A percentile compares a stretch with the other conserved stretches of the same genome.
Evolutionary conservation across 73 alveolate genomes (phyloP).

Genomic region (Paramecium tetraurelia): DNA sequence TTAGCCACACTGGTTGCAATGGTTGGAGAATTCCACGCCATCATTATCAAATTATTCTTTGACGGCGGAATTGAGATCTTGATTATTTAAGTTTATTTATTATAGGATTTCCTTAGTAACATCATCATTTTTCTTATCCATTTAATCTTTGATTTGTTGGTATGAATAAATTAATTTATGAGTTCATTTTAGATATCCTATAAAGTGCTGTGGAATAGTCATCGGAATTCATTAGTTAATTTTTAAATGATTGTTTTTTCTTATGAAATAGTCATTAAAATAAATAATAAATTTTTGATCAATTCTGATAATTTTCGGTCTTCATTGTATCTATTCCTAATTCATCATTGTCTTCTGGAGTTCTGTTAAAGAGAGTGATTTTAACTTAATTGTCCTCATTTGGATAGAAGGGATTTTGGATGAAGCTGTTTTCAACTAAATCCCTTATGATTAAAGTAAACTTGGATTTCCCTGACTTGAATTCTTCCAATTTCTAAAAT

Average conservation of each 20-base stretch:
- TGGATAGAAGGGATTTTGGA: slow-evolving; percentile 88
- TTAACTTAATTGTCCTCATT: slow-evolving; percentile 83
- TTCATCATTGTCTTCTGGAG: slow-evolving; percentile 95
- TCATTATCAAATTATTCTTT: slow-evolving; percentile 61
- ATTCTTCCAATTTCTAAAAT: slow-evolving; percentile 75
- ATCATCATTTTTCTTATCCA: background rate
- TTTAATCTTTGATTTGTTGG: background rate
- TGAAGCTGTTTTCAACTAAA: slow-evolving; percentile 95
- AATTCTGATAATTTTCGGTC: slow-evolving; percentile 77
- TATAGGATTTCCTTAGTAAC: background rate
- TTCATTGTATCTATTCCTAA: slow-evolving; percentile 96
- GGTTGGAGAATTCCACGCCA: slow-evolving; percentile 54
- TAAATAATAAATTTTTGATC: background rate
- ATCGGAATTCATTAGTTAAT: background rate
- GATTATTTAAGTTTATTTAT: background rate
- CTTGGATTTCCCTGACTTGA: slow-evolving; percentile 69
- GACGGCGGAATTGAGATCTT: background rate
- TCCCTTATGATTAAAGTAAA: slow-evolving; percentile 92
- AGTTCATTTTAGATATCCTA: background rate
- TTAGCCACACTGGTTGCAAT: slow-evolving; percentile 67
- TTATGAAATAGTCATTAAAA: background rate
- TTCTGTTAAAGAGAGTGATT: slow-evolving; percentile 91
- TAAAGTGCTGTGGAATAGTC: background rate
- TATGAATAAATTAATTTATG: background rate
- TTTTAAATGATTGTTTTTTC: background rate